Evolutionary conservation across 2,329 filamentous ascomycete species (phyloP).

Genomic region (Pseudogymnoascus sp.): DNA sequence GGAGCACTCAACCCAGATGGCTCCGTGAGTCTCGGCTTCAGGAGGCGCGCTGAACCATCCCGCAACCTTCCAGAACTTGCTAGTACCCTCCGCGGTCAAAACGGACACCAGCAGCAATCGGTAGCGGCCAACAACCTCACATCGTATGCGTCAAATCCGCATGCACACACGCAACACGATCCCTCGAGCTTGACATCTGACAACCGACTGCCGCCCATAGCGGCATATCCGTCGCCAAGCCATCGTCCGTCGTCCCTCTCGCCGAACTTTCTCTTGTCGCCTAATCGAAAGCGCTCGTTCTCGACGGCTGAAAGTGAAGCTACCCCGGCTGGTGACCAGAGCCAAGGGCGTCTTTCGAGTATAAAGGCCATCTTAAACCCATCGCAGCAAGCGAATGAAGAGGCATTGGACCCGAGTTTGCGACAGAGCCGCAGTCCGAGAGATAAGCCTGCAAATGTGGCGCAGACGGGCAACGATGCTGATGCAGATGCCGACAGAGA

Average conservation of each 20-base stretch:
- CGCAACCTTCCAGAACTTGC: slow-evolving; percentile 25
- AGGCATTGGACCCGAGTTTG: slow-evolving; percentile 12
- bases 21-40: slow-evolving; percentile 54
- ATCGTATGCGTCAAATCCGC: slow-evolving; percentile 33
- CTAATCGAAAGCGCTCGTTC: slow-evolving; percentile 59
- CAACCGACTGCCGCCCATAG: slow-evolving; percentile 48
- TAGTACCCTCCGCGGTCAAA: slow-evolving; percentile 18
- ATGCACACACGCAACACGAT: slow-evolving; percentile 17
- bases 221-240: slow-evolving; percentile 26
- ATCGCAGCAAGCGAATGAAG: slow-evolving; percentile 20
- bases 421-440: slow-evolving; percentile 12
- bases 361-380: slow-evolving; percentile 71
- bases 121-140: slow-evolving; percentile 38
- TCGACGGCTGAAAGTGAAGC: slow-evolving; percentile 47
- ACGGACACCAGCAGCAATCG: slow-evolving; percentile 32
- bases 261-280: slow-evolving; percentile 51
- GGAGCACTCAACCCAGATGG: slow-evolving; percentile 56
- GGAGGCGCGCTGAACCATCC: slow-evolving; percentile 33
- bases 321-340: slow-evolving; percentile 33
- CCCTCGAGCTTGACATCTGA: slow-evolving; percentile 44
- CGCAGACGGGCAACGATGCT: neutral
- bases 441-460: neutral
- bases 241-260: slow-evolving; percentile 52
- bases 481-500: slow-evolving; percentile 26
- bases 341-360: slow-evolving; percentile 58